These are phyloP conservation scores for Aleurites moluccanus DNA, from an alignment of 441 rosid genomes.

Conservation along the genomic window DNA sequence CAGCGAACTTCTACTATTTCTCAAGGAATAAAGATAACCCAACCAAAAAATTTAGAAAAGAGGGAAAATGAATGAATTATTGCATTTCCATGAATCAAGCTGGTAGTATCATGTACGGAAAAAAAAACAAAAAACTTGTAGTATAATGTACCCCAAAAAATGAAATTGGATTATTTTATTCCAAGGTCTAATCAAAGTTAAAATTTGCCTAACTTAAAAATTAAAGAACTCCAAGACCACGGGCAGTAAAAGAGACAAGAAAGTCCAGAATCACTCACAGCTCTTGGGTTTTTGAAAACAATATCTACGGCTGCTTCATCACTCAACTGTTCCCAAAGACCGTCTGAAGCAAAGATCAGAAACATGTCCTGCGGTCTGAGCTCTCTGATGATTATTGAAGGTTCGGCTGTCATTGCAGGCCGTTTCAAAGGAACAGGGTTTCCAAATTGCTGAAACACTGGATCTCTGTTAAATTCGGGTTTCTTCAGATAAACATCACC, in stretches of 20 bases:
- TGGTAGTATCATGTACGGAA: neutral
- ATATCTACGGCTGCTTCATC: conserved; percentile 40
- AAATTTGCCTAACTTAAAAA: neutral
- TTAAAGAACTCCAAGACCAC: neutral
- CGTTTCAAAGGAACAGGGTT: conserved; percentile 31
- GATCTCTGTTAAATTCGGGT: conserved; percentile 37
- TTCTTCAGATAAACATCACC: conserved; percentile 45
- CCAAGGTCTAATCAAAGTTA: neutral
- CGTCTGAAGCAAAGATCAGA: conserved; percentile 37
- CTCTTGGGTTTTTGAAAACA: conserved; percentile 38
- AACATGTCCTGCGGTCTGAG: conserved; percentile 34
- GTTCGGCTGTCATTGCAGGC: conserved; percentile 41
- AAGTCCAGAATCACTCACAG: conserved; percentile 25
- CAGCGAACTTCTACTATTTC: neutral
- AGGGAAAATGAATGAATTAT: neutral
- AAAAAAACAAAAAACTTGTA: too few species aligned
- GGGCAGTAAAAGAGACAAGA: neutral
- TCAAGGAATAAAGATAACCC: neutral
- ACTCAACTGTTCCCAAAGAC: conserved; percentile 45
- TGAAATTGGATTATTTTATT: neutral
- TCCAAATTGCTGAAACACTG: conserved; percentile 29
- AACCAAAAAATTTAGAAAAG: neutral
- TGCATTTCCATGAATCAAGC: neutral
- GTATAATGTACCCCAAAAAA: too few species aligned
- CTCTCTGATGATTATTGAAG: conserved; percentile 33